Evolutionary conservation across 2,329 filamentous ascomycete species (phyloP).

Genomic region (Fusarium chaquense): DNA sequence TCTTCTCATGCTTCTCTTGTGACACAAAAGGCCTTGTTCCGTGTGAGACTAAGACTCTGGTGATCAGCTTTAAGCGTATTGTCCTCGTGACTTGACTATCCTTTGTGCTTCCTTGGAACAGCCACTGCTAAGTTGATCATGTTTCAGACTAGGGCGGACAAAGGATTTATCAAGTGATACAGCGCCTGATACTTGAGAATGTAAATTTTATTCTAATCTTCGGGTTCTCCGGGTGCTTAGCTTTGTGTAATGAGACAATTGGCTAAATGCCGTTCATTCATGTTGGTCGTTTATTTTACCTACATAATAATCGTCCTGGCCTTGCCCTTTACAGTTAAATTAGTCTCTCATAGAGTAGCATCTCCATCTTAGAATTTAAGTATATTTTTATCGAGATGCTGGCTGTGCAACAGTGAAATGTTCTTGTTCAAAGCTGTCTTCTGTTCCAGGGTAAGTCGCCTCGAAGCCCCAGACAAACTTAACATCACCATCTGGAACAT

Average conservation of each 20-base stretch:
- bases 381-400: not conserved
- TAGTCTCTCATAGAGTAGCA: rapidly evolving
- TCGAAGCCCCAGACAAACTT: not conserved
- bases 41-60: not conserved
- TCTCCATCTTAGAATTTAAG: not conserved
- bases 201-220: not conserved
- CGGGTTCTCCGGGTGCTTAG: not conserved
- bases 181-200: not conserved
- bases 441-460: conserved; percentile 24
- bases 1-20: not conserved
- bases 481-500: conserved; percentile 5
- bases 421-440: not conserved
- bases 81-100: conserved; percentile 16
- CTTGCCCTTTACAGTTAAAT: not conserved
- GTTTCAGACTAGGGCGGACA: not conserved
- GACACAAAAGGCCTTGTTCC: not conserved
- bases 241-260: not conserved
- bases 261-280: not conserved
- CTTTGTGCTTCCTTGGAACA: conserved; percentile 13
- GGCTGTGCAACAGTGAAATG: not conserved
- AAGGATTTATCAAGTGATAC: not conserved
- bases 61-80: not conserved
- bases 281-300: not conserved
- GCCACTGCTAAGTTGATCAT: not conserved
- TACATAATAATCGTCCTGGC: not conserved